Evolutionary conservation across 139 green algal species (phyloP).

Genomic region (Marvania coccoides): DNA sequence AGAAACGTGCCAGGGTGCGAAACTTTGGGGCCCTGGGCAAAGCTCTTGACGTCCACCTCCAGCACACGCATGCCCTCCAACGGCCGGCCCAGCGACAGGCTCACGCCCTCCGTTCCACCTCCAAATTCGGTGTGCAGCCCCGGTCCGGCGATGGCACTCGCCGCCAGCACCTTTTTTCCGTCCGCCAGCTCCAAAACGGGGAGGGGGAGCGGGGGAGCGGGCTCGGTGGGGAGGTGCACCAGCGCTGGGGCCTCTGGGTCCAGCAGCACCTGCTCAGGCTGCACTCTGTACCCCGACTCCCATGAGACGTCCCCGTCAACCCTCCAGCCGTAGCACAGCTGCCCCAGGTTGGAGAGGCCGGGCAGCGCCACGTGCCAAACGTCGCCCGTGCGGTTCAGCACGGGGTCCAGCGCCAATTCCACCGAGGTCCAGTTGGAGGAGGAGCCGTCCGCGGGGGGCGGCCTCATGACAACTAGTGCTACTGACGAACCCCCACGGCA

Average conservation of each 20-base stretch:
- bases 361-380: conserved; percentile 47
- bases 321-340: conserved; percentile 54
- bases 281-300: conserved; percentile 40
- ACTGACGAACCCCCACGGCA: conserved; percentile 43
- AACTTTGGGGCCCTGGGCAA: conserved; percentile 19
- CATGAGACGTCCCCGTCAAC: conserved; percentile 48
- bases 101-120: neutral
- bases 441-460: conserved; percentile 5
- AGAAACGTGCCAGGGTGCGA: conserved; percentile 51
- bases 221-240: conserved; percentile 34
- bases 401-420: conserved; percentile 51
- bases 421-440: conserved; percentile 10
- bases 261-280: conserved; percentile 53
- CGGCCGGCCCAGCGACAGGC: neutral
- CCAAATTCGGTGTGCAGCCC: conserved; percentile 26
- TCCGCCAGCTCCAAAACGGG: conserved; percentile 6
- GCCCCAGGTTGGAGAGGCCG: conserved; percentile 13
- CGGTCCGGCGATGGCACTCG: conserved; percentile 57
- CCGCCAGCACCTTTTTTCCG: conserved; percentile 16
- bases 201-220: conserved; percentile 18
- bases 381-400: conserved; percentile 43
- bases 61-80: conserved; percentile 43
- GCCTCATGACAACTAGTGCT: conserved; percentile 35
- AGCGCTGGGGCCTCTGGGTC: conserved; percentile 42
- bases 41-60: conserved; percentile 55